Base-by-base conservation (phyloP, 2,329 filamentous ascomycete species). In the Colletotrichum sp. region DNA sequence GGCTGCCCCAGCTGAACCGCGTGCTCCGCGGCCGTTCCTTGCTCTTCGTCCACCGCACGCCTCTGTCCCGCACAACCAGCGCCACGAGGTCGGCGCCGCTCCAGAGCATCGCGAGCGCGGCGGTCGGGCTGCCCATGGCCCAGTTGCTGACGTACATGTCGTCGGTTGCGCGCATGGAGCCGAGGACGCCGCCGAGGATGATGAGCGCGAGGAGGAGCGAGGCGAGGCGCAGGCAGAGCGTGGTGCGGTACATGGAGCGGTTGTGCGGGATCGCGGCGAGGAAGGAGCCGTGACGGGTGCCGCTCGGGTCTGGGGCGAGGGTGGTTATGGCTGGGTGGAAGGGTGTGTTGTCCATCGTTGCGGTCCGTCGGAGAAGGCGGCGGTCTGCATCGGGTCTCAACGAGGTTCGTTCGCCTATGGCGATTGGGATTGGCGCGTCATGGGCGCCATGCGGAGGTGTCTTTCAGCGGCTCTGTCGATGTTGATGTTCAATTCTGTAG, bases 281-380 rank as follows among this genome's bases (percentile, higher is more conserved):
- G 66, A 77, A 77, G 70, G 68, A 58, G 72, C 77, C 77, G 48
- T 74, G 75, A 34, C 71, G 76, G 2, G 61, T 52, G 43, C 58
- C 58, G 7, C 28, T 52, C 5, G 36, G 36, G 56, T 73, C 65
- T 4, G 52, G n/a, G 8, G 71, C 36, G 12, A 75, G 61, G 34
- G 74, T 66, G 12, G 55, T 60, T 58, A 66, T 62, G 69, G 62
- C 71, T 32, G 75, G 76, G 43, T 75, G 68, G 60, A 78, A 69
- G 22, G 71, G 75, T 13, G 72, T 72, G 68, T 72, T 70, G 71
- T 77, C 76, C 71, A 77, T 78, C 27, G 65, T 72, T 60, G 48
- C 28, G 36, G n/a, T 30, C 12, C n/a, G 32, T 22, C 16, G 22
- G 66, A n/a, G 28, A 43, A 25, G 28, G 61, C 22, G 62, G 15